Evolutionary conservation across 2,329 filamentous ascomycete genomes (phyloP).

Genomic region (Didymosphaeria variabile): DNA sequence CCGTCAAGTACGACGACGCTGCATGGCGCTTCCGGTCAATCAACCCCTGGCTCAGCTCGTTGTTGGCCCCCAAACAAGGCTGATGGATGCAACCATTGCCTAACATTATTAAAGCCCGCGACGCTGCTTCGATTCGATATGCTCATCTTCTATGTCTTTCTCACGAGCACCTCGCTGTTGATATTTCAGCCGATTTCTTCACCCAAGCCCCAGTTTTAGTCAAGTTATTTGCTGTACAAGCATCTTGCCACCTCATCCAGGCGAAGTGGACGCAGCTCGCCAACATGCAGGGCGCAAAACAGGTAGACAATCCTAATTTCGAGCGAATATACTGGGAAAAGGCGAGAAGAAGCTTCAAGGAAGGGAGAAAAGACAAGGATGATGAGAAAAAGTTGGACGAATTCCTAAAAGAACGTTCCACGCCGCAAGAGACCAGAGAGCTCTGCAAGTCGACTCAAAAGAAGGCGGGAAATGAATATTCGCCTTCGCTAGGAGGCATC

Average conservation of each 20-base stretch:
- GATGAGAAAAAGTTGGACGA: constrained; percentile 6
- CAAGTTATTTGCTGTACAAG: background rate
- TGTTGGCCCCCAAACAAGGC: constrained; percentile 2
- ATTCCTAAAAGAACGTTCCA: background rate
- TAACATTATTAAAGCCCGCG: background rate
- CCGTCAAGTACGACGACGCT: background rate
- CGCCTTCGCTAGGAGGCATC: background rate
- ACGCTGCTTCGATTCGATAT: background rate
- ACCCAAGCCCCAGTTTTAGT: background rate
- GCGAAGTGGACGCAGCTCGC: background rate
- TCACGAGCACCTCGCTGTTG: background rate
- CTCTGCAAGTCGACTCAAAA: background rate
- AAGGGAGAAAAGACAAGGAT: constrained; percentile 4
- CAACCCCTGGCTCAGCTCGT: background rate
- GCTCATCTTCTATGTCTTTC: background rate
- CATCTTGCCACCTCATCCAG: background rate
- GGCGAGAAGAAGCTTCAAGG: background rate
- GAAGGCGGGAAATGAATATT: background rate
- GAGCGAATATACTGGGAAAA: constrained; percentile 1
- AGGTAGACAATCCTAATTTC: background rate
- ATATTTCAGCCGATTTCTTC: background rate
- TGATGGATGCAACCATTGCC: background rate
- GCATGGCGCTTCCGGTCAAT: background rate
- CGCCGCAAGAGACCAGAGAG: background rate
- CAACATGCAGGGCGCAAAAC: background rate